These are phyloP conservation scores for Porogramme epimiltina DNA, from an alignment of 1,284 basidiomycete species.

Conservation along the genomic window DNA sequence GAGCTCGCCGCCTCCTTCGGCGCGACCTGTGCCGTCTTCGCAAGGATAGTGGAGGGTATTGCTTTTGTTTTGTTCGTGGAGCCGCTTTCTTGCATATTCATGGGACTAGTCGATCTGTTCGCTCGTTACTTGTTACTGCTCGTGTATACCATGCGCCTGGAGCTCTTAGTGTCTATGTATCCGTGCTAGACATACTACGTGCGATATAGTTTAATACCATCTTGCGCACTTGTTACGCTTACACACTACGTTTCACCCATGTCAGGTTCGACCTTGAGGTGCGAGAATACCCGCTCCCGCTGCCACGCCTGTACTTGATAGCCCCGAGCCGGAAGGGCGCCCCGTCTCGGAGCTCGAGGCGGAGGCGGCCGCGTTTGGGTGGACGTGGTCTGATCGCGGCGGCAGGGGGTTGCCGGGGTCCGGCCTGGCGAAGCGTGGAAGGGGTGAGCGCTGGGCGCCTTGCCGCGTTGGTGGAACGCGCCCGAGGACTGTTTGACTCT, in stretches of 20 bases:
- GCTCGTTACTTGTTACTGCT: background rate
- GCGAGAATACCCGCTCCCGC: too few relatives aligned
- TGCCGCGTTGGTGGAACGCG: too few relatives aligned
- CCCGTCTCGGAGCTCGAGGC: background rate
- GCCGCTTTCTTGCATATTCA: background rate
- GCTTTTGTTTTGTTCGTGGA: background rate
- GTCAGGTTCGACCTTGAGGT: too few relatives aligned
- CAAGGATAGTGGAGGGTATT: background rate
- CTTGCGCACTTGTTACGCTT: too few relatives aligned
- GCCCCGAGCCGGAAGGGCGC: too few relatives aligned
- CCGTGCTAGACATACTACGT: constrained; percentile 15
- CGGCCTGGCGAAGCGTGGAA: background rate
- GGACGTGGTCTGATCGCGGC: background rate
- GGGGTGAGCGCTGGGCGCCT: background rate
- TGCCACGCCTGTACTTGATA: too few relatives aligned
- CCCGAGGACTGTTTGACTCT: constrained; percentile 5
- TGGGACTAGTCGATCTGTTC: background rate
- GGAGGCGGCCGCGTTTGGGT: background rate
- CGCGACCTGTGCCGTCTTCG: constrained; percentile 21
- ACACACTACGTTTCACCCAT: too few relatives aligned
- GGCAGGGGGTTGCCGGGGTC: background rate
- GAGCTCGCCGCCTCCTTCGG: constrained; percentile 27
- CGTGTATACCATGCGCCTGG: constrained; percentile 20
- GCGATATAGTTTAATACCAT: background rate
- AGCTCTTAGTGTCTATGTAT: constrained; percentile 10